Conservation (phyloP, 2,329 filamentous ascomycete genomes). For the Neonectria magnoliae region DNA sequence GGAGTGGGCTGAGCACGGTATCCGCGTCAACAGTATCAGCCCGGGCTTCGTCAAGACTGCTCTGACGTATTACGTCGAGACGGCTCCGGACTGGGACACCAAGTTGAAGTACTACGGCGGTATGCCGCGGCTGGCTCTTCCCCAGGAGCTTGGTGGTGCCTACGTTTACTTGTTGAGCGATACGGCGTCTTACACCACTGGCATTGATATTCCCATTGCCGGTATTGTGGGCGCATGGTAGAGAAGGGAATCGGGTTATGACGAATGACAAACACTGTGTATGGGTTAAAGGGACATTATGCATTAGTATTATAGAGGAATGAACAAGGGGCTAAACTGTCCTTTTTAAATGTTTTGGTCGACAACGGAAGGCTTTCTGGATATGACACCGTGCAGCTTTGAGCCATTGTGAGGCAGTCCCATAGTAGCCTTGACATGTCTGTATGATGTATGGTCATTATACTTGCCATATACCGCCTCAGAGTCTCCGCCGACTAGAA, state of each 20-base stretch:
- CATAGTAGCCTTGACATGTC: too few species aligned
- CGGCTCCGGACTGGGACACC: slow-evolving; percentile 63
- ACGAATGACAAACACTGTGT: slow-evolving; percentile 16
- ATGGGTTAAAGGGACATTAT: slow-evolving; percentile 2
- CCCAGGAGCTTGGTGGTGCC: slow-evolving; percentile 64
- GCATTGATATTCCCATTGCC: slow-evolving; percentile 57
- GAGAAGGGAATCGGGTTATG: slow-evolving; percentile 13
- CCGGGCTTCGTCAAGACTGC: slow-evolving; percentile 49
- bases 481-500: too few species aligned
- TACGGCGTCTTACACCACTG: slow-evolving; percentile 60
- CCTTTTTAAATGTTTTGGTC: too few species aligned
- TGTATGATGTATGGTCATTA: too few species aligned
- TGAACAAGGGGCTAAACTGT: slow-evolving; percentile 1
- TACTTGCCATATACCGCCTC: too few species aligned
- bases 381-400: background rate
- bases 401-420: background rate
- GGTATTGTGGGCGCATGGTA: slow-evolving; percentile 38
- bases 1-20: slow-evolving; percentile 58
- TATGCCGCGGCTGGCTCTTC: slow-evolving; percentile 63
- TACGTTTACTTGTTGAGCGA: slow-evolving; percentile 67
- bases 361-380: background rate
- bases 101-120: slow-evolving; percentile 69
- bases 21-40: slow-evolving; percentile 40
- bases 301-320: slow-evolving; percentile 17
- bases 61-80: slow-evolving; percentile 61